Percentiles rank a stretch among this genome's conserved stretches.
phyloP scores from a whole-genome alignment of 108 stramenopile species.

The Skeletonema tropicum region DNA sequence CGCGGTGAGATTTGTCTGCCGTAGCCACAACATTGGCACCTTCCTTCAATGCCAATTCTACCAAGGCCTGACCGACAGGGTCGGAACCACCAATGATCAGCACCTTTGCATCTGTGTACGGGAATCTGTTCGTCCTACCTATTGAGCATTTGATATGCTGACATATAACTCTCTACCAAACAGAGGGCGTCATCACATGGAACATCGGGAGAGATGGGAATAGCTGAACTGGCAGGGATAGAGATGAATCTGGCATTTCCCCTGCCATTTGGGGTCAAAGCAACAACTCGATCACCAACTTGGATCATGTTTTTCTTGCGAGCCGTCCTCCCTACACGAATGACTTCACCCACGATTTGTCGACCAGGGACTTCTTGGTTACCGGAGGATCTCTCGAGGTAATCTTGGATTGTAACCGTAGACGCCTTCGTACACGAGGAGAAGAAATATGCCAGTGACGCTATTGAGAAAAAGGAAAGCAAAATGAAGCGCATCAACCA shows the following conservation, averaged over 20 bases:
- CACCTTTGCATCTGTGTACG: constrained; percentile 61
- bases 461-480: not conserved
- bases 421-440: constrained; percentile 49
- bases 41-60: constrained; percentile 61
- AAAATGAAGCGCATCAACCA: not conserved
- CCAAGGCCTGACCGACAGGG: constrained; percentile 59
- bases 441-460: not conserved
- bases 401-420: constrained; percentile 66
- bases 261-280: constrained; percentile 58
- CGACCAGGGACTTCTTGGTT: constrained; percentile 55
- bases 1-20: constrained; percentile 56
- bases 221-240: constrained; percentile 42
- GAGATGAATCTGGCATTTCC: constrained; percentile 71
- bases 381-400: constrained; percentile 49
- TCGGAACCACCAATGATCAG: constrained; percentile 68
- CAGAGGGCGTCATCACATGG: constrained; percentile 52
- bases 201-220: constrained; percentile 59
- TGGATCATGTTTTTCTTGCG: constrained; percentile 8
- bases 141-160: constrained; percentile 73
- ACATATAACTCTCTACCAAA: constrained; percentile 72
- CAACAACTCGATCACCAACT: constrained; percentile 65
- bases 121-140: constrained; percentile 18
- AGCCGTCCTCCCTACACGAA: constrained; percentile 33
- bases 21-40: constrained; percentile 65
- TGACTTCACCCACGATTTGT: constrained; percentile 60